A percentile compares a stretch with the other conserved stretches of the same genome.
Evolutionary conservation across 2,329 filamentous ascomycete species (phyloP).

Genomic region (Trichoderma cornu-damae): DNA sequence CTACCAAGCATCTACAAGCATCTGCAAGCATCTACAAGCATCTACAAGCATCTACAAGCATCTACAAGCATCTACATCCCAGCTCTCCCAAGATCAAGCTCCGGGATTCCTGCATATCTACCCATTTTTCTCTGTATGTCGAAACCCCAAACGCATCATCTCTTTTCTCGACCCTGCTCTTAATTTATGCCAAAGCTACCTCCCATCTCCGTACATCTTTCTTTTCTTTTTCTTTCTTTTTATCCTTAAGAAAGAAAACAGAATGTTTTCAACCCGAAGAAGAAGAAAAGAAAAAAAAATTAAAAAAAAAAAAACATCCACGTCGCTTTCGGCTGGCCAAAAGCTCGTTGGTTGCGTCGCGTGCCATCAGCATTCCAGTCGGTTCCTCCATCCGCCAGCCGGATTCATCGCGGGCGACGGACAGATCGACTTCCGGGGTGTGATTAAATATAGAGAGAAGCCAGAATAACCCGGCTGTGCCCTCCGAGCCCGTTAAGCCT

Average conservation of each 20-base stretch:
- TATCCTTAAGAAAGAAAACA: background rate
- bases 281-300: no score
- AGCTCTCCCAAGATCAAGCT: background rate
- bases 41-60: no score
- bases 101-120: background rate
- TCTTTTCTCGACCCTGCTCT: background rate
- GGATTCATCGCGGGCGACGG: background rate
- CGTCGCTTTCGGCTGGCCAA: conserved; percentile 1
- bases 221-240: background rate
- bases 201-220: background rate
- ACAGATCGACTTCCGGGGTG: background rate
- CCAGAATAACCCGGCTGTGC: no score
- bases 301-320: background rate
- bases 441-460: background rate
- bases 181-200: background rate
- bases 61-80: no score
- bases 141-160: no score
- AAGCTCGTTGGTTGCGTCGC: background rate
- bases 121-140: no score
- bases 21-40: no score
- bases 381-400: background rate
- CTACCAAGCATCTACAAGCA: no score
- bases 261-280: no score
- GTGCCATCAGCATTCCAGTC: conserved; percentile 11
- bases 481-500: background rate